Conservation (phyloP, 768 basidiomycete species). For the Psilocybe cubensis region DNA sequence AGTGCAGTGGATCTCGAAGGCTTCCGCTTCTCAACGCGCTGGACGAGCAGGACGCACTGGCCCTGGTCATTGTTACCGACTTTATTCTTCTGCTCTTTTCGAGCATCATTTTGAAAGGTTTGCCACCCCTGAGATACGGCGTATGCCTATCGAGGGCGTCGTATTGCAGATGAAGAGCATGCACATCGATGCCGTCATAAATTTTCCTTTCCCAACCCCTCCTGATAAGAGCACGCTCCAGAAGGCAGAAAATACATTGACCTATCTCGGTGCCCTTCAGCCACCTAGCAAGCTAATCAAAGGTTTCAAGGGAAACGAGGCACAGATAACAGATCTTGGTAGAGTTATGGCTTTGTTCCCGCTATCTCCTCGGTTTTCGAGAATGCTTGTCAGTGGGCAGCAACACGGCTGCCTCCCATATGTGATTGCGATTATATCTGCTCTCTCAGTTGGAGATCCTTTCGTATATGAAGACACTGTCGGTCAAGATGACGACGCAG, state of each 20-base stretch:
- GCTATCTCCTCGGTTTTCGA: slow-evolving; percentile 90
- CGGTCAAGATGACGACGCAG: slow-evolving; percentile 43
- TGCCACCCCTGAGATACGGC: slow-evolving; percentile 88
- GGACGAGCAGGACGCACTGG: slow-evolving; percentile 98
- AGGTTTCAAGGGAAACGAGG: slow-evolving; percentile 32
- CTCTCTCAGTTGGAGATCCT: slow-evolving; percentile 92
- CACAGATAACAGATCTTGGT: slow-evolving; percentile 88
- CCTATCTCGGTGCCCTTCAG: slow-evolving; percentile 81
- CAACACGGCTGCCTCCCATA: slow-evolving; percentile 85
- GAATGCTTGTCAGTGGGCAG: slow-evolving; percentile 93
- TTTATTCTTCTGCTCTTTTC: slow-evolving; percentile 94
- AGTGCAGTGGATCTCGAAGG: slow-evolving; percentile 93
- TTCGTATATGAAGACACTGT: slow-evolving; percentile 85
- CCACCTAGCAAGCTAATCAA: slow-evolving; percentile 24
- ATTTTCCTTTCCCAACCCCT: slow-evolving; percentile 98
- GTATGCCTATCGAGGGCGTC: slow-evolving; percentile 96
- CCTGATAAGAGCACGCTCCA: slow-evolving; percentile 77
- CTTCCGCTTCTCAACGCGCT: slow-evolving; percentile 91
- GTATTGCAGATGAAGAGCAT: slow-evolving; percentile 99
- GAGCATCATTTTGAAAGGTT: slow-evolving; percentile 92
- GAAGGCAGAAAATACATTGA: slow-evolving; percentile 82
- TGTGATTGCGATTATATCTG: slow-evolving; percentile 88
- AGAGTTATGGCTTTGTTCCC: slow-evolving; percentile 93
- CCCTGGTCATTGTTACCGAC: slow-evolving; percentile 96
- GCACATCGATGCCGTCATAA: slow-evolving; percentile 95